A percentile compares a stretch with the other conserved stretches of the same genome.
Evolutionary conservation across 2,329 filamentous ascomycete species (phyloP).

Genomic region (Trichoderma sp.): DNA sequence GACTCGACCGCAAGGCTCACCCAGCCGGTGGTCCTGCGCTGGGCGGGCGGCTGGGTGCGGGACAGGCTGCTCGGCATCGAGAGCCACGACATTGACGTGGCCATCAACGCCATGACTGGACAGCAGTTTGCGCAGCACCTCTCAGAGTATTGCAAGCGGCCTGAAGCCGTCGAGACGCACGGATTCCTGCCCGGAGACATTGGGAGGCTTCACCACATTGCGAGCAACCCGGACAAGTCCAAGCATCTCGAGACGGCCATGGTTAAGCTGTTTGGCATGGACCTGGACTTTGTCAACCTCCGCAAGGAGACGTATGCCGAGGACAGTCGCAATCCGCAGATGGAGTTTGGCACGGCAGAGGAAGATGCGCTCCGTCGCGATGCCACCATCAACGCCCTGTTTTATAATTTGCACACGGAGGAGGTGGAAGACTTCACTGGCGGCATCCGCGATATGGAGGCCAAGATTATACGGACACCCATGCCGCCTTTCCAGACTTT

Average conservation of each 20-base stretch:
- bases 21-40: slow-evolving; percentile 67
- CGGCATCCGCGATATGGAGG: slow-evolving; percentile 74
- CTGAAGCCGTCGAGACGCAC: slow-evolving; percentile 64
- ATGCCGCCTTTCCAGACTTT: slow-evolving; percentile 89
- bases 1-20: slow-evolving; percentile 52
- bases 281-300: slow-evolving; percentile 93
- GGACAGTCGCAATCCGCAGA: slow-evolving; percentile 85
- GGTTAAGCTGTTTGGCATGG: slow-evolving; percentile 79
- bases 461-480: slow-evolving; percentile 77
- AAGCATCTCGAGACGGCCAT: slow-evolving; percentile 95
- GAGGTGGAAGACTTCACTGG: slow-evolving; percentile 83
- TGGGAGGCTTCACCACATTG: slow-evolving; percentile 82
- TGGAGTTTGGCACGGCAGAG: slow-evolving; percentile 90
- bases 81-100: slow-evolving; percentile 82
- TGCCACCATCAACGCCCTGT: slow-evolving; percentile 92
- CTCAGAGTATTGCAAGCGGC: slow-evolving; percentile 65
- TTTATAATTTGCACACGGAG: slow-evolving; percentile 85
- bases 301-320: slow-evolving; percentile 87
- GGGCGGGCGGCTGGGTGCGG: slow-evolving; percentile 85
- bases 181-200: slow-evolving; percentile 60
- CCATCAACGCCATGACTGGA: slow-evolving; percentile 84
- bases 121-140: slow-evolving; percentile 72
- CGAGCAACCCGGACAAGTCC: slow-evolving; percentile 91
- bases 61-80: slow-evolving; percentile 75
- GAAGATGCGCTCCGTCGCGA: slow-evolving; percentile 90